Base-by-base conservation (phyloP, 257 asterid genomes). In the Solanum megistacrolobum region DNA sequence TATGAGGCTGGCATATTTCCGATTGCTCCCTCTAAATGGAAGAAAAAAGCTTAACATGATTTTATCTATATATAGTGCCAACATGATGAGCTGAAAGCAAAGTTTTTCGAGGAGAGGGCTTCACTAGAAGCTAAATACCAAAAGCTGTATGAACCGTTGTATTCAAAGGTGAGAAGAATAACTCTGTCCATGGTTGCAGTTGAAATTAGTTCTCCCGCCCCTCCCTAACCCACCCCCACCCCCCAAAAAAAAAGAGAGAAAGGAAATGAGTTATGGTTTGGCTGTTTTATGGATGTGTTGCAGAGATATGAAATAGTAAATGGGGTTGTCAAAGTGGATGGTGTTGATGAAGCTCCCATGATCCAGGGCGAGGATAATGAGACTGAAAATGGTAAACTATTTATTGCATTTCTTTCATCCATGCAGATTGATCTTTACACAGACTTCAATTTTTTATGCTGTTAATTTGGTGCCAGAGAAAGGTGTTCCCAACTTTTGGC, bases 401-500 rank as follows among this genome's bases (percentile, higher is more conserved):
- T 2, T 27, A 31, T 39, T 74, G 55, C 39, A 20, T 32, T 48
- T n/a, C 74, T 4, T 52, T 71, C 68, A 52, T 21, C 32, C 55
- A 69, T 25, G 62, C 73, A 31, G 9, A 43, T 29, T 38, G 25
- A n/a, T 88, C 39, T 36, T 25, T 32, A 23, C 39, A 62, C 72
- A 23, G 66, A 72, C 39, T 81, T 78, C 34, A 27, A 79, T 84
- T 72, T 83, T 21, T 81, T 73, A 68, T 62, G 39, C 52, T 69
- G 23, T 9, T 74, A 87, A 35, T 83, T 90, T 82, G 31, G 65
- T 91, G 89, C 93, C 95, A 94, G 97, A 84, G 88, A 95, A 96
- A 92, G 98, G 98, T 31, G 98, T 95, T 69, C 98, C 98, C 38
- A 94, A 91, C 75, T 96, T 96, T 89, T 96, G 99, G 98, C 81